Base-by-base conservation (phyloP, 169 alveolate species). In the Cyclospora cayetanensis region DNA sequence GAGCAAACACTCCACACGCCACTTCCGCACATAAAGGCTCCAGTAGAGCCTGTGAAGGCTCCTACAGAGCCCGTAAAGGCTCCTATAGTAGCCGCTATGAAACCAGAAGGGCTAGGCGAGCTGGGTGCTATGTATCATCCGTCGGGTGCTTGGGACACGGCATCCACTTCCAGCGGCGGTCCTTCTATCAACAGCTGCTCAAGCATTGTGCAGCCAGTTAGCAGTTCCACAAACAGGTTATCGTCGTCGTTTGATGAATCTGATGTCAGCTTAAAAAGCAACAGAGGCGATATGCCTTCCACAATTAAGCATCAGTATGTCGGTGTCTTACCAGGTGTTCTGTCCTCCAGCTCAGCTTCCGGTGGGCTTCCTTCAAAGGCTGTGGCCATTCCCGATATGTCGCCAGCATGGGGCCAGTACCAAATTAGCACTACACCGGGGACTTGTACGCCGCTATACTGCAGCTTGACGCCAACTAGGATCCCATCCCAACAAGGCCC, bases 321-420 rank as follows among this genome's bases (percentile, higher is more conserved):
- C n/a, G 86, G 43, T 18, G 86, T 74, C 27, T 20, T 74, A 5
- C 34, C 52, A 41, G 41, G 76, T 25, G 76, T 39, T 63, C 25
- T 20, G 4, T 25, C 41, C 25, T 50, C 4, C 20, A 39, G 35
- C 5, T 74, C 86, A 12, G 22, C 12, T 50, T 50, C 63, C 12
- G 63, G 3, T 9, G 86, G 66, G 52, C 4, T 74, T 25, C 86
- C 86, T 4, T 18, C 60, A 29, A 42, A 5, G n/a, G 55, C 86
- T 20, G 66, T 74, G 20, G 52, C 86, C 31, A 25, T 42, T 9
- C 39, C 86, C 39, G 86, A 74, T 46, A 20, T 29, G 41, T 74
- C 86, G 22, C 86, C 86, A 0, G 66, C 63, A 42, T 74, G 86
- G 86, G 55, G 55, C 0, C 86, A 74, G 66, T 74, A 74, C 66